These are phyloP conservation scores for Zostera marina DNA, from an alignment of 116 monocot genomes.

Conservation along the genomic window DNA sequence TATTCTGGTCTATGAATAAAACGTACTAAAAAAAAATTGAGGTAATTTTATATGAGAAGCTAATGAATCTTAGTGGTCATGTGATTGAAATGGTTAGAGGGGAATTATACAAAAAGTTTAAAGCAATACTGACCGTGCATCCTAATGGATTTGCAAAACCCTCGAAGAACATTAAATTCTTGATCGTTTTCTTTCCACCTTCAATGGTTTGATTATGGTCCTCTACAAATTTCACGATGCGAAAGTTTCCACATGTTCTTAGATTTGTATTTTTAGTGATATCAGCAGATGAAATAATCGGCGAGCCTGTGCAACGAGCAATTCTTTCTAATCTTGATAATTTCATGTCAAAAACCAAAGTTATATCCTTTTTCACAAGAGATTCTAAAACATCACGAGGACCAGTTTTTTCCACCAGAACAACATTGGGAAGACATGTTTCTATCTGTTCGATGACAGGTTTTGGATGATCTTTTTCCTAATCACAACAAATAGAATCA, in stretches of 20 bases:
- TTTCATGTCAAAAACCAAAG: conserved; percentile 87
- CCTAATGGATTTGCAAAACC: conserved; percentile 90
- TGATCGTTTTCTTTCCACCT: conserved; percentile 43
- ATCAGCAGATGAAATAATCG: conserved; percentile 45
- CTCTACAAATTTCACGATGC: conserved; percentile 68
- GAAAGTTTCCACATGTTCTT: conserved; percentile 60
- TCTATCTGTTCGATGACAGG: conserved; percentile 47
- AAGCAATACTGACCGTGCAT: conserved; percentile 59
- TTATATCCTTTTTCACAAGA: conserved; percentile 50
- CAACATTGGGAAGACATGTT: conserved; percentile 60
- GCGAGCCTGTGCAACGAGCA: conserved; percentile 73
- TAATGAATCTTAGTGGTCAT: background rate
- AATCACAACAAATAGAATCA: conserved; percentile 3
- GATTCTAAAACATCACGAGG: conserved; percentile 67
- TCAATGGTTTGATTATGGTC: conserved; percentile 43
- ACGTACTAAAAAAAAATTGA: too few species aligned
- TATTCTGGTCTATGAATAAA: too few species aligned
- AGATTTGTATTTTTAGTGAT: conserved; percentile 24
- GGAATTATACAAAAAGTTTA: background rate
- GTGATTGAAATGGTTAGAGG: too few species aligned
- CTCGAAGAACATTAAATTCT: conserved; percentile 93
- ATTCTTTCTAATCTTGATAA: conserved; percentile 56
- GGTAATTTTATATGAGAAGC: too few species aligned
- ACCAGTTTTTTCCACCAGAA: conserved; percentile 89
- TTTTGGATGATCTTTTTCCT: conserved; percentile 66